Base-by-base conservation (phyloP, 352 stramenopile genomes). In the Phytopythium helicoides region DNA sequence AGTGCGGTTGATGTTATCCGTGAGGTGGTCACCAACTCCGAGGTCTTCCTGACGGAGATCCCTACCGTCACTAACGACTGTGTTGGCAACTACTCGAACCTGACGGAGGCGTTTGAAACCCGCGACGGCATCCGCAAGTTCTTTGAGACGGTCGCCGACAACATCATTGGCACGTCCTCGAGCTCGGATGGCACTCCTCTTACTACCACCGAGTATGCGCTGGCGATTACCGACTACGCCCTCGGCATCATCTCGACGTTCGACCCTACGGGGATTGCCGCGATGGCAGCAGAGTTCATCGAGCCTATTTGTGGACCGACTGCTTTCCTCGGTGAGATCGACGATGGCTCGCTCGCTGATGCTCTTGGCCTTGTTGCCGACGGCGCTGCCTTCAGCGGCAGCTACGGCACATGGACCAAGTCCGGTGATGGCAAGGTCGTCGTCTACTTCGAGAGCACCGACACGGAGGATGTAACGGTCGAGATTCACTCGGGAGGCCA, bases 251-350 rank as follows among this genome's bases (percentile, higher is more conserved):
- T 74, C 16, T 67, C 78, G 18, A 66, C 67, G n/a, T 62, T 83
- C 8, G 77, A 86, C 35, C 75, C 75, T 0, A 78, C 65, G 0
- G 75, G 75, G 3, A 65, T 88, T 28, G 75, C 71, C 3, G 66
- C 36, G 12, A 59, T 79, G 59, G 63, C 54, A 3, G 73, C 65
- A 26, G 71, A 83, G 53, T 85, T 75, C 54, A 64, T 86, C 10
- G 72, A 88, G 63, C 71, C 62, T 9, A 71, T 88, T 36, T 88
- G 77, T 47, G 74, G 77, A 1, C 77, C 74, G 1, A 86, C 77
- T 4, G 60, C 69, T 10, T 74, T 81, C 34, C 56, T 85, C 6
- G 69, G 75, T 12, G 64, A 85, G 42, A 76, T 88, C 36, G 77
- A 88, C 31, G 73, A 81, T 16, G 77, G 77, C 15, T 62, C 53